A percentile compares a stretch with the other conserved stretches of the same genome.
These are phyloP conservation scores for Jatropha podagrica DNA, from an alignment of 441 rosid species.

Conservation along the genomic window DNA sequence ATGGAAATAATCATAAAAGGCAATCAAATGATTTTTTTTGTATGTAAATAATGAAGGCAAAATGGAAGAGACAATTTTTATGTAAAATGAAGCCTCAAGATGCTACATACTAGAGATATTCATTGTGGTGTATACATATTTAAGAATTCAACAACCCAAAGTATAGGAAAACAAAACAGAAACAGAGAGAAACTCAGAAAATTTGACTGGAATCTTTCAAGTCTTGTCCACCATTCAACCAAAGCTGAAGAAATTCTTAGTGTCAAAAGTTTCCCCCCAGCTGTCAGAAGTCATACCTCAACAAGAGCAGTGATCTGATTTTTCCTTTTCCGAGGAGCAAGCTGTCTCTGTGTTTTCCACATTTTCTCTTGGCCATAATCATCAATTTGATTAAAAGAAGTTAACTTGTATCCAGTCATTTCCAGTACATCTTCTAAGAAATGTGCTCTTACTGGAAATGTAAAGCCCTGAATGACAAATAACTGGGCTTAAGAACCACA, in stretches of 20 bases:
- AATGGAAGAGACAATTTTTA: background rate
- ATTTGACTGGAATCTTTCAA: background rate
- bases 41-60: background rate
- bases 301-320: conserved; percentile 91
- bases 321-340: conserved; percentile 87
- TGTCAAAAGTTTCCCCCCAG: background rate
- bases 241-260: background rate
- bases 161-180: background rate
- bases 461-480: conserved; percentile 68
- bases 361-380: conserved; percentile 98
- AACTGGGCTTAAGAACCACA: conserved; percentile 9
- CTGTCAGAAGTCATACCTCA: conserved; percentile 56
- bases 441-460: conserved; percentile 79
- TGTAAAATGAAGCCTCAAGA: background rate
- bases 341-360: conserved; percentile 98
- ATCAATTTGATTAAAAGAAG: conserved; percentile 93
- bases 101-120: background rate
- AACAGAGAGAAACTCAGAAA: background rate
- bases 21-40: background rate
- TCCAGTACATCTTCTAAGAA: conserved; percentile 92
- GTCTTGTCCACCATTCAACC: conserved; percentile 5
- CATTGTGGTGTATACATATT: background rate
- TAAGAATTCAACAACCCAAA: background rate
- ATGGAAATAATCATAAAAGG: background rate
- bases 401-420: conserved; percentile 84